These are phyloP conservation scores for Colletotrichum nymphaeae DNA, from an alignment of 2,329 filamentous ascomycete genomes.

Conservation along the genomic window DNA sequence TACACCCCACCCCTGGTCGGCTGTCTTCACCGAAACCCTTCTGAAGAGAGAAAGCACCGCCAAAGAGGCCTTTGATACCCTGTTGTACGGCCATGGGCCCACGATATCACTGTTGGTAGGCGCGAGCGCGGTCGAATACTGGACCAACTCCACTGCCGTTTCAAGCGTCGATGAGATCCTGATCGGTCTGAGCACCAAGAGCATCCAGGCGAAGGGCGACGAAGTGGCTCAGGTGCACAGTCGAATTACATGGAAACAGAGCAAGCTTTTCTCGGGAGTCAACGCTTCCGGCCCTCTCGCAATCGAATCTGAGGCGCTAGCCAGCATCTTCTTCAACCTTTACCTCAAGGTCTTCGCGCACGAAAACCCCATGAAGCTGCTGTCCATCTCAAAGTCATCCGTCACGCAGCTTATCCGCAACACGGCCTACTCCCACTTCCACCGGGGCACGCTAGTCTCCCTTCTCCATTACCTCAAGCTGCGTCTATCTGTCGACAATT, in stretches of 20 bases:
- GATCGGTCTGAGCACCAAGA: slow-evolving; percentile 36
- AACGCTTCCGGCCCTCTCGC: slow-evolving; percentile 39
- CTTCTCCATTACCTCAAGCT: slow-evolving; percentile 51
- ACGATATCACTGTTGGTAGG: slow-evolving; percentile 63
- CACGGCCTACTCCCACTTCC: slow-evolving; percentile 44
- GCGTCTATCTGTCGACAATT: slow-evolving; percentile 47
- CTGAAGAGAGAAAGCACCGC: slow-evolving; percentile 40
- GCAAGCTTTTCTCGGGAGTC: slow-evolving; percentile 44
- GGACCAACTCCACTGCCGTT: slow-evolving; percentile 58
- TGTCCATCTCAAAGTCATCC: slow-evolving; percentile 21
- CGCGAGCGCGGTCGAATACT: slow-evolving; percentile 60
- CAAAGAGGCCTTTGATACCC: slow-evolving; percentile 47
- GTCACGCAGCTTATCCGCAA: slow-evolving; percentile 20
- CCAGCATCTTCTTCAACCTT: slow-evolving; percentile 50
- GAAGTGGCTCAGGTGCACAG: slow-evolving; percentile 39
- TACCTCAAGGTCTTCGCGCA: slow-evolving; percentile 58
- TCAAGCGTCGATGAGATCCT: slow-evolving; percentile 54
- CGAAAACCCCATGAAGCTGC: slow-evolving; percentile 46
- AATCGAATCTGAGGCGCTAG: slow-evolving; percentile 52
- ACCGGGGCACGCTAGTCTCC: slow-evolving; percentile 52
- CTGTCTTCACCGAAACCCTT: slow-evolving; percentile 52
- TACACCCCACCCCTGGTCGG: slow-evolving; percentile 53
- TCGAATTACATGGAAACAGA: slow-evolving; percentile 51
- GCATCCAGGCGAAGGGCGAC: not conserved
- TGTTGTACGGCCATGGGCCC: slow-evolving; percentile 59